phyloP scores from a whole-genome alignment of 2,329 filamentous ascomycete genomes.

The Aspergillus intermedius region DNA sequence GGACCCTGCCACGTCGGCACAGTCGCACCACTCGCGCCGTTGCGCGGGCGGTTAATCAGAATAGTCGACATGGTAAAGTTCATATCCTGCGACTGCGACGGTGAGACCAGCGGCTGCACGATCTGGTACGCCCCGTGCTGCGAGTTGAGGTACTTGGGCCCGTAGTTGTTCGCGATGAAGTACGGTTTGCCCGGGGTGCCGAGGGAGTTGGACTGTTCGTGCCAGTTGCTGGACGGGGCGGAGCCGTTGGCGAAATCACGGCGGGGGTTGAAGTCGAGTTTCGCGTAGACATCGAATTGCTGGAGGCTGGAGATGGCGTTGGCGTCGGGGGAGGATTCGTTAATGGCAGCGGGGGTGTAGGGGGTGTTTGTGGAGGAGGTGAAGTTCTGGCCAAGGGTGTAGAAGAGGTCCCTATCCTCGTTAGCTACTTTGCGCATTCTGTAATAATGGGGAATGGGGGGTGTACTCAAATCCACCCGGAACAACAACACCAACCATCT shows the following conservation, averaged over 20 bases:
- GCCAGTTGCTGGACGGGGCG: conserved; percentile 34
- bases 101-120: conserved; percentile 40
- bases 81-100: conserved; percentile 29
- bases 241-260: conserved; percentile 38
- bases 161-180: conserved; percentile 43
- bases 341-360: conserved; percentile 28
- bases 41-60: conserved; percentile 27
- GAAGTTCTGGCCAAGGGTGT: conserved; percentile 33
- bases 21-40: conserved; percentile 17
- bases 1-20: conserved; percentile 18
- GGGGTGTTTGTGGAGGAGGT: conserved; percentile 30
- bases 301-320: conserved; percentile 31
- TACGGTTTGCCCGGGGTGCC: conserved; percentile 31
- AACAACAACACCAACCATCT: conserved; percentile 42
- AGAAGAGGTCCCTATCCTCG: conserved; percentile 34
- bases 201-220: conserved; percentile 32
- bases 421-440: background rate
- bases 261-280: conserved; percentile 37
- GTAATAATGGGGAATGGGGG: conserved; percentile 1
- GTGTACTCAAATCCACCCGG: conserved; percentile 45
- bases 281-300: conserved; percentile 40
- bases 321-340: conserved; percentile 23
- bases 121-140: conserved; percentile 36
- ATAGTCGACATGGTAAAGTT: conserved; percentile 43
- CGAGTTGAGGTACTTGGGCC: conserved; percentile 40